phyloP scores from a whole-genome alignment of 176 grass and related monocot genomes.

The Ensete glaucum region DNA sequence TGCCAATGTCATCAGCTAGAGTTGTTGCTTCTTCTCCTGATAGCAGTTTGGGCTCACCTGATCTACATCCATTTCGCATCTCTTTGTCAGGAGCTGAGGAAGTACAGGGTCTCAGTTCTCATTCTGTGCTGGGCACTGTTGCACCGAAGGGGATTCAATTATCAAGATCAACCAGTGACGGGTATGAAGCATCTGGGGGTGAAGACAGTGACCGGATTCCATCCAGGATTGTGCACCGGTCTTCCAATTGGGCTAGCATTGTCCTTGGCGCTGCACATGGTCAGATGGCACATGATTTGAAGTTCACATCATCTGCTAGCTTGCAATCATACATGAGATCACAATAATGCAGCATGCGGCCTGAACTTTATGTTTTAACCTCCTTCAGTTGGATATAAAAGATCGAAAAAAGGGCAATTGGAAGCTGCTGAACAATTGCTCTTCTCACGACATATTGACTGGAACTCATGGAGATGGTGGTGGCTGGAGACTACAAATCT shows the following conservation, averaged over 20 bases:
- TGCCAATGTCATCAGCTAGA: conserved; percentile 32
- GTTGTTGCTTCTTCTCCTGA: conserved; percentile 61
- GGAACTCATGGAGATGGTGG: neutral
- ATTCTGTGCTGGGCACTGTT: conserved; percentile 30
- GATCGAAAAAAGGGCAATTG: neutral
- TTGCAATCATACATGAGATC: neutral
- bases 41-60: conserved; percentile 81
- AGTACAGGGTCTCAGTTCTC: conserved; percentile 20
- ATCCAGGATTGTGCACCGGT: conserved; percentile 86
- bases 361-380: too few species aligned
- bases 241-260: conserved; percentile 55
- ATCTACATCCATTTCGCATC: conserved; percentile 73
- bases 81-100: conserved; percentile 72
- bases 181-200: conserved; percentile 89
- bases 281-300: conserved; percentile 2
- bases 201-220: conserved; percentile 94
- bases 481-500: neutral
- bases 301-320: neutral
- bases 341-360: neutral
- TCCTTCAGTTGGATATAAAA: neutral
- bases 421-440: neutral
- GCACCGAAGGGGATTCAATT: conserved; percentile 43
- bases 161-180: conserved; percentile 74
- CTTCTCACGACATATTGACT: too few species aligned
- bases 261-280: neutral